A percentile compares a stretch with the other conserved stretches of the same genome.
Evolutionary conservation across 1,284 basidiomycete genomes (phyloP).

Genomic region (Ceratobasidium theobromae): DNA sequence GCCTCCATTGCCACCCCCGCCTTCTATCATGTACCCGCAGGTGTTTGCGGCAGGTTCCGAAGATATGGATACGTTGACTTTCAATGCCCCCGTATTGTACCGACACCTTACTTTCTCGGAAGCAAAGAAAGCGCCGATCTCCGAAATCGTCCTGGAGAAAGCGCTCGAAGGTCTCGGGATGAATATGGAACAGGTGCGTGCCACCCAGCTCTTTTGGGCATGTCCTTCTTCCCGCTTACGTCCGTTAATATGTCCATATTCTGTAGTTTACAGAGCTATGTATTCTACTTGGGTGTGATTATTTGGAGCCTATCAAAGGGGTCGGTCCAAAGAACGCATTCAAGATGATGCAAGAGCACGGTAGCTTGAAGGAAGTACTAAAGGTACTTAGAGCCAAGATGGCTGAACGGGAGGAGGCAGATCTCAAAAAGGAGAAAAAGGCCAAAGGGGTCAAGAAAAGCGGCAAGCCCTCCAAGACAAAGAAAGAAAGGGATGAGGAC

Average conservation of each 20-base stretch:
- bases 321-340: constrained; percentile 95
- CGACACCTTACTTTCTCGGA: constrained; percentile 99
- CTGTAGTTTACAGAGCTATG: constrained; percentile 93
- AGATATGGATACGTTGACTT: constrained; percentile 99
- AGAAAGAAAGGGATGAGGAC: constrained; percentile 39
- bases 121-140: constrained; percentile 97
- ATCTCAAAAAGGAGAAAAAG: constrained; percentile 40
- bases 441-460: constrained; percentile 41
- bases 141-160: constrained; percentile 82
- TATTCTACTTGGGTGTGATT: constrained; percentile 96
- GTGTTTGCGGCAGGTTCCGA: constrained; percentile 97
- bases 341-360: constrained; percentile 88
- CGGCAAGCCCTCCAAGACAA: constrained; percentile 30
- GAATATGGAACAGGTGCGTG: constrained; percentile 80
- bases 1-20: constrained; percentile 1
- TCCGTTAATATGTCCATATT: neutral
- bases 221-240: too few relatives aligned
- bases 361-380: constrained; percentile 78
- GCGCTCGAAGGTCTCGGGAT: constrained; percentile 89
- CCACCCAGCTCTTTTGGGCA: neutral
- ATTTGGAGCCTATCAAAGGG: constrained; percentile 94
- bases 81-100: constrained; percentile 86
- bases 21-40: constrained; percentile 47
- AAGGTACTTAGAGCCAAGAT: constrained; percentile 80
- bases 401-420: constrained; percentile 44